Conservation (phyloP, 1,139 yeast species). For the Arxiozyma telluris region DNA sequence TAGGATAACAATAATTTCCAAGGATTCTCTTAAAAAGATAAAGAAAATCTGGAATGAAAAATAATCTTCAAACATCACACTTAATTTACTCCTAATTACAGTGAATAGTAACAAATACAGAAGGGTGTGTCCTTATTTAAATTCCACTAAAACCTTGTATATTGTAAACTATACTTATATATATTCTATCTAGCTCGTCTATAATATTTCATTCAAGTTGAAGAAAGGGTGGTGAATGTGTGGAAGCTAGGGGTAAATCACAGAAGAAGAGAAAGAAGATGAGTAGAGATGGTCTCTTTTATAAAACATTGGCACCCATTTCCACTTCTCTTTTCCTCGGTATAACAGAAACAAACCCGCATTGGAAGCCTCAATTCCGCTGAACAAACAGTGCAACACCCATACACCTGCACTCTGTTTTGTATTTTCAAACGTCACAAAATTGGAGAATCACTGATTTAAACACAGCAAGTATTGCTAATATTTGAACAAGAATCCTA, state of each 20-base stretch:
- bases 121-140: too few species aligned
- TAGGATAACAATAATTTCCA: slow-evolving; percentile 83
- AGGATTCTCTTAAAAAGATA: slow-evolving; percentile 79
- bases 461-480: background rate
- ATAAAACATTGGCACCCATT: too few species aligned
- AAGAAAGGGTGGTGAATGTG: too few species aligned
- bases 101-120: too few species aligned
- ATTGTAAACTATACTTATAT: too few species aligned
- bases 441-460: background rate
- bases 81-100: background rate
- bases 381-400: background rate
- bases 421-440: background rate
- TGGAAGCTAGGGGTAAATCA: too few species aligned
- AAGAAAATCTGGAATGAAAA: slow-evolving; percentile 53
- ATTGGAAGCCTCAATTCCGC: background rate
- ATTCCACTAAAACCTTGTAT: background rate
- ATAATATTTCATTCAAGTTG: too few species aligned
- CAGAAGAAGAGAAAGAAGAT: too few species aligned
- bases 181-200: too few species aligned
- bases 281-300: too few species aligned
- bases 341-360: background rate
- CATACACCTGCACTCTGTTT: background rate
- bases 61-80: slow-evolving; percentile 24
- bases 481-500: background rate
- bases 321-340: too few species aligned